These are phyloP conservation scores for Diversispora epigaea DNA, from an alignment of 192 early-diverging fungal species.

Conservation along the genomic window DNA sequence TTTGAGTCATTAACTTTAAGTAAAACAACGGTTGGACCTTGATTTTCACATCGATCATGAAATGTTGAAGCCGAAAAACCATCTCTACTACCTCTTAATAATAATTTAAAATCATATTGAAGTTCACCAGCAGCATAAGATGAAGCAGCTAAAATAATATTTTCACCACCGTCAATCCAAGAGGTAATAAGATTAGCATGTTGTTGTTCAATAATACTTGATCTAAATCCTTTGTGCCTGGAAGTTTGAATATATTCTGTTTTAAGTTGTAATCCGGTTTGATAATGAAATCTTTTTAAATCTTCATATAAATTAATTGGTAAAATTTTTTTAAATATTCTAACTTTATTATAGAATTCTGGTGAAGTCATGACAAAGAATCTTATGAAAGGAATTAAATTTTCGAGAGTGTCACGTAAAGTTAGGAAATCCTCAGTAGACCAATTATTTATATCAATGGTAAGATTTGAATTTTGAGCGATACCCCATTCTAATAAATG, in stretches of 20 bases:
- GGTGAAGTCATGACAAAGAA: constrained; percentile 3
- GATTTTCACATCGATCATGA: constrained; percentile 18
- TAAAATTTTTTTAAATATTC: constrained; percentile 15
- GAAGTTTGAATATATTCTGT: background rate
- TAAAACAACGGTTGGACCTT: constrained; percentile 13
- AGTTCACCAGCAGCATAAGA: background rate
- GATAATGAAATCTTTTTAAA: constrained; percentile 6
- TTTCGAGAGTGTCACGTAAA: constrained; percentile 5
- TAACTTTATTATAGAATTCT: constrained; percentile 17
- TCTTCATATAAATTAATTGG: constrained; percentile 9
- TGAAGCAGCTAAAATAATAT: background rate
- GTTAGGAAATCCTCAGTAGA: background rate
- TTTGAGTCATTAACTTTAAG: constrained; percentile 24
- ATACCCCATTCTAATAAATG: constrained; percentile 22
- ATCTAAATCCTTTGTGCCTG: background rate
- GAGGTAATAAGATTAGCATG: background rate
- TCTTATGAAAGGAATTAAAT: background rate
- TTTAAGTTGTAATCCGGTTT: constrained; percentile 17
- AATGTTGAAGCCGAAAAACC: constrained; percentile 6
- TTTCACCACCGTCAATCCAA: constrained; percentile 27
- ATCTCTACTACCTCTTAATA: constrained; percentile 7
- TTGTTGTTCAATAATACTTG: constrained; percentile 15
- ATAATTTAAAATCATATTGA: constrained; percentile 25
- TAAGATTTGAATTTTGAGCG: constrained; percentile 7
- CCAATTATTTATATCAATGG: background rate